Evolutionary conservation across 768 basidiomycete genomes (phyloP), one percentile per base, ranked within the genome.

Genomic region (Plicaturopsis crispa): DNA sequence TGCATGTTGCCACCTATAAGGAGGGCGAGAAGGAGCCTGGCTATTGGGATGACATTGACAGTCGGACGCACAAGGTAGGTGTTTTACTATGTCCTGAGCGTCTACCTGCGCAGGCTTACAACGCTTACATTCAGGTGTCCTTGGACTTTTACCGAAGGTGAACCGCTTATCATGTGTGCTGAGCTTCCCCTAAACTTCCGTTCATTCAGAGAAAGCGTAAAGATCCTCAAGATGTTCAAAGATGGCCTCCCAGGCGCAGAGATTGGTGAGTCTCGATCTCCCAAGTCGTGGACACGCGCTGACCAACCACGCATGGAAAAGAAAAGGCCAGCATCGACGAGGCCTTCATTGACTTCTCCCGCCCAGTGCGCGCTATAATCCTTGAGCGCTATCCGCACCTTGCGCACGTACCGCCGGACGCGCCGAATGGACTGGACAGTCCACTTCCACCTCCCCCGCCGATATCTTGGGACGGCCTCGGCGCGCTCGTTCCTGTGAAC

Each of bases 291-390:
- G n/a, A n/a, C n/a, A n/a, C n/a, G n/a, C n/a, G n/a, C n/a, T n/a
- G n/a, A n/a, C n/a, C n/a, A n/a, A n/a, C n/a, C n/a, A n/a, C n/a
- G 26, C 4, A 18, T 26, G 31, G 21, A 34, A 8, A 55, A 92
- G 94, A 99, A 61, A 96, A 93, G 56, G 96, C 96, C 17, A 94
- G 90, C 0, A 96, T 98, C 24, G 96, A 98, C 51, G 96, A 99
- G 53, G 91, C 89, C 0, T 99, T 93, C 58, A 78, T 98, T 40
- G 94, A 98, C 57, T 74, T 98, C 40, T 87, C 91, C 3, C 70
- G 70, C 6, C 81, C 84, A 23, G 79, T 90, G n/a, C 79, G 87
- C 24, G 75, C 81, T 40, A 63, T 73, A 32, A 60, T 99, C 2
- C 63, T 98, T 3, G 69, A 75, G 35, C 67, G 78, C 30, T 89